A percentile compares a stretch with the other conserved stretches of the same genome.
Evolutionary conservation across 2,329 filamentous ascomycete genomes (phyloP).

Genomic region (Coniochaeta sp.): DNA sequence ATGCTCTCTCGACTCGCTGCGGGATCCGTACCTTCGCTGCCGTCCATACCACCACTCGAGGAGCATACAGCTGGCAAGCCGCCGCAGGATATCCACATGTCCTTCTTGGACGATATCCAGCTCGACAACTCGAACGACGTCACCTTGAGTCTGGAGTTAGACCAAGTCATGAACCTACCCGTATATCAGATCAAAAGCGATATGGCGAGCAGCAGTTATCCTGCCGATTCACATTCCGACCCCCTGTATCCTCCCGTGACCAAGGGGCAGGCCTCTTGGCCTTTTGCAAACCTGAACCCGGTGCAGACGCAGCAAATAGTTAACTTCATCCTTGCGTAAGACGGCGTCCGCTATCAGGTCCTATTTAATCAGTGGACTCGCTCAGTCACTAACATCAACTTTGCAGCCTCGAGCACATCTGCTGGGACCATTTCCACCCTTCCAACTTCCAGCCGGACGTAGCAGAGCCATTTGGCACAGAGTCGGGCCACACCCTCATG

Average conservation of each 20-base stretch:
- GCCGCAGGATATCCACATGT: conserved; percentile 1
- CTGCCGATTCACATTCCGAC: not conserved
- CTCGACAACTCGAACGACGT: conserved; percentile 24
- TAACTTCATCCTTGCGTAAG: conserved; percentile 47
- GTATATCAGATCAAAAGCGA: conserved; percentile 30
- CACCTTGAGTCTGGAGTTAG: conserved; percentile 31
- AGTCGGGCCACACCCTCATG: conserved; percentile 35
- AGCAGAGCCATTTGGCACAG: conserved; percentile 1
- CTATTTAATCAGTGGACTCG: not conserved
- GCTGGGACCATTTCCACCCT: conserved; percentile 40
- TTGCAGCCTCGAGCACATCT: conserved; percentile 41
- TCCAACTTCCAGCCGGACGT: conserved; percentile 28
- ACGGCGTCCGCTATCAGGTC: not conserved
- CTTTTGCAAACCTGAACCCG: conserved; percentile 20
- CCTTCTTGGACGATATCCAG: conserved; percentile 22
- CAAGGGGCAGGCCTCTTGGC: not conserved
- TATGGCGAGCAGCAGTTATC: conserved; percentile 1
- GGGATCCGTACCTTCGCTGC: not conserved
- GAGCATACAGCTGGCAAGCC: not conserved
- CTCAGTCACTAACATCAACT: not conserved
- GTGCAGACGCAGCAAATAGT: conserved; percentile 37
- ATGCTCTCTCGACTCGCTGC: conserved; percentile 27
- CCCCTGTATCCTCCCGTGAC: not conserved
- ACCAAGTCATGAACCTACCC: conserved; percentile 32
- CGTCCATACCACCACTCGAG: not conserved